Base-by-base conservation (phyloP, 2,329 filamentous ascomycete species). In the Penicillium sp. region DNA sequence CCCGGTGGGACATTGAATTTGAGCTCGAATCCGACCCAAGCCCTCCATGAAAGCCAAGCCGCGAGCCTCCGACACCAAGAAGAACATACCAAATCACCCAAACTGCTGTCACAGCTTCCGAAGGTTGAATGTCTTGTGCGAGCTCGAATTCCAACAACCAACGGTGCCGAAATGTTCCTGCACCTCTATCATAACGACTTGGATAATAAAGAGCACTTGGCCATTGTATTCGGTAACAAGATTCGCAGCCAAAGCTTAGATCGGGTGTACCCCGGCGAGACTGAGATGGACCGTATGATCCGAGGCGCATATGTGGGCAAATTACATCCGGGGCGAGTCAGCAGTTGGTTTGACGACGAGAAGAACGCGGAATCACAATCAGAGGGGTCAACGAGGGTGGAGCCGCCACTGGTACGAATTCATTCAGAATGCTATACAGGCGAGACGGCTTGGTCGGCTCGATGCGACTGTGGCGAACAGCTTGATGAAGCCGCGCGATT, bases 351-450 rank as follows among this genome's bases (percentile, higher is more conserved):
- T 47, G 81, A 86, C 52, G 61, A 69, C 39, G 61, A 66, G 53
- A 58, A 68, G 60, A 26, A 46, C 2, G 32, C 44, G 7, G 37
- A 48, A 45, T 51, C 42, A 48, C 42, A 50, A 20, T 50, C 64
- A n/a, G 45, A 68, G 20, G 41, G 54, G 6, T 59, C 41, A 30
- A 56, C 39, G 42, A 50, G 52, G 23, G 47, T 59, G 17, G 64
- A 72, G 51, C 68, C 88, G 1, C 90, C 94, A 0, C 78, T 99
- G 32, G 93, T 99, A 40, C 84, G 94, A 51, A 99, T 99, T 68
- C 94, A 99, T 72, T 96, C 90, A 3, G 94, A 99, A 74, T 99
- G 94, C 76, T 99, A 99, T 73, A 99, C 94, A 0, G 94, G 94
- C 52, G 94, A 99, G 78, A 99, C 94, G 1, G 94, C 95, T 1